Evolutionary conservation across 345 rosid genomes (phyloP), one percentile per base, ranked within the genome.

Genomic region (Abelmoschus esculentus): DNA sequence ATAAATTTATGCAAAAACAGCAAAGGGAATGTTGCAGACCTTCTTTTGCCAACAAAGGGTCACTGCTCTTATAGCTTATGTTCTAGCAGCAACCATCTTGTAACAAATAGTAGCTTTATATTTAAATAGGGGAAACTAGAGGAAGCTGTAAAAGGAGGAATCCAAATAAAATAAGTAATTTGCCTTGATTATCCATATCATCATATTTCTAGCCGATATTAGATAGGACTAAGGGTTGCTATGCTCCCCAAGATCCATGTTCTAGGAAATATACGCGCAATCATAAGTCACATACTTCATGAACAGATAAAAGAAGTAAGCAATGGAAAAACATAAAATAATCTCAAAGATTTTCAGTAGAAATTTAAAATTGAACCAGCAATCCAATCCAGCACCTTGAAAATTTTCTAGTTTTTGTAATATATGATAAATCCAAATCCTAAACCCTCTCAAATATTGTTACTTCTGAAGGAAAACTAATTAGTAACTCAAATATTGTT

Each of bases 71-170:
- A 61, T 38, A 71, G 75, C 75, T 79, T 57, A 69, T 75, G 78
- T 84, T 83, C 64, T 73, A 80, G 83, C 79, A 56, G 61, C 62
- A 26, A 15, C 87, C 76, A 79, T 76, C 84, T 71, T 55, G 85
- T 64, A 78, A 80, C 47, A 15, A 46, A 47, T 15, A 10, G 19
- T 0, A 8, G 19, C 15, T 8, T 64, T 64, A 29, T 6, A 12
- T 50, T 26, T 40, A 42, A 8, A 61, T 17, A 61, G 28, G 12
- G 31, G 32, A 53, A 64, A 22, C 31, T 4, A 62, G 9, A 63
- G 53, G 15, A 38, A 17, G 66, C 53, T 19, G 17, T 19, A 54
- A 54, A 54, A 7, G 4, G 10, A 54, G 29, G 11, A 31, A 36
- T 75, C 26, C 59, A 70, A 47, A 58, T 46, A 10, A 40, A 26